These are phyloP conservation scores for Peterozyma toletana DNA, from an alignment of 805 yeast species.

Conservation along the genomic window DNA sequence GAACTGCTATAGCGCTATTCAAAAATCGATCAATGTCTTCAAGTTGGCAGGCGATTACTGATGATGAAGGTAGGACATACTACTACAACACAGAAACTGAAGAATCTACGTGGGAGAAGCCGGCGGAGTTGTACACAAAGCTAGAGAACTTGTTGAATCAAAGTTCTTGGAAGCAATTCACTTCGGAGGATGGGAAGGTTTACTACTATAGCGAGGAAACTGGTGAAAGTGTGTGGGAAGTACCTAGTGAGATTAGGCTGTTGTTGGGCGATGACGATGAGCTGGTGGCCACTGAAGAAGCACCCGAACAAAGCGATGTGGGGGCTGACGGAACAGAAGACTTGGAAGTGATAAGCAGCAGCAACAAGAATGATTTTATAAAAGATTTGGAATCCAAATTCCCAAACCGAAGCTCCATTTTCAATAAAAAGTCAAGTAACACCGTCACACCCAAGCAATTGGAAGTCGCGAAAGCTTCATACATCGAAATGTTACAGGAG, in stretches of 20 bases:
- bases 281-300: conserved; percentile 9
- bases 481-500: conserved; percentile 44
- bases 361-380: not conserved
- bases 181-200: conserved; percentile 48
- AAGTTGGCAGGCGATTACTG: conserved; percentile 59
- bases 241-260: conserved; percentile 41
- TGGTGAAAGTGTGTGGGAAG: conserved; percentile 71
- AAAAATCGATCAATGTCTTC: conserved; percentile 1
- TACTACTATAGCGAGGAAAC: conserved; percentile 59
- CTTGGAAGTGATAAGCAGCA: not conserved
- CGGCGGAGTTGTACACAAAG: conserved; percentile 40
- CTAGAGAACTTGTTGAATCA: conserved; percentile 37
- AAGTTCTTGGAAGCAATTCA: conserved; percentile 46
- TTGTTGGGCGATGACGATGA: conserved; percentile 9
- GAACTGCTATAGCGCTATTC: no score
- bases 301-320: conserved; percentile 3
- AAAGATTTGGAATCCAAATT: conserved; percentile 7
- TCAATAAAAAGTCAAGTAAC: not conserved
- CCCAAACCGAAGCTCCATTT: conserved; percentile 2
- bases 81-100: conserved; percentile 62
- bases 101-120: conserved; percentile 78
- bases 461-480: conserved; percentile 26
- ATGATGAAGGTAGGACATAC: conserved; percentile 62
- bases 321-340: not conserved
- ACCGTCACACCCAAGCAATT: conserved; percentile 3